Evolutionary conservation across 2,329 filamentous ascomycete species (phyloP).

Genomic region (Chaetomium globosum): DNA sequence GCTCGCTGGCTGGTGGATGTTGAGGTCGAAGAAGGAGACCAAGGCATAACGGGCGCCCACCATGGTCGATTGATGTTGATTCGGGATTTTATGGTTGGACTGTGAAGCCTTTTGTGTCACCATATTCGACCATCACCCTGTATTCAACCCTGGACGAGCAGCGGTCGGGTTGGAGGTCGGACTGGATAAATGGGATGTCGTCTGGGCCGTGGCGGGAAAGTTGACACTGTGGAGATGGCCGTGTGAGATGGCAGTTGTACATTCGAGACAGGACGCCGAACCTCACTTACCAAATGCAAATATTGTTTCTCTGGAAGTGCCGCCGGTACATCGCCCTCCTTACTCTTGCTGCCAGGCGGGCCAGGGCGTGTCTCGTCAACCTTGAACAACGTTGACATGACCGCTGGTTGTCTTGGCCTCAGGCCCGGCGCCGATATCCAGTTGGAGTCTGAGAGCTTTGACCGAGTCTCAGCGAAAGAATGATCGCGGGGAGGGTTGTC

Average conservation of each 20-base stretch:
- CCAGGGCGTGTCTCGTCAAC: not conserved
- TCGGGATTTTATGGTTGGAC: not conserved
- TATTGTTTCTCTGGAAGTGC: not conserved
- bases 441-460: too few relatives aligned
- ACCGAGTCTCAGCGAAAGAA: too few relatives aligned
- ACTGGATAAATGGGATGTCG: too few relatives aligned
- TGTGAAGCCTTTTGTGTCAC: not conserved
- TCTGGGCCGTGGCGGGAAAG: not conserved
- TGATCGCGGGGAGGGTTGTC: too few relatives aligned
- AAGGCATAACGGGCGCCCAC: not conserved
- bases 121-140: not conserved
- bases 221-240: not conserved
- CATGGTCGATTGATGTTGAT: too few relatives aligned
- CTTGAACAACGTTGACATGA: not conserved
- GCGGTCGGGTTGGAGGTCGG: too few relatives aligned
- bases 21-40: constrained; percentile 17
- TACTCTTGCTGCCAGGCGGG: too few relatives aligned
- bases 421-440: too few relatives aligned
- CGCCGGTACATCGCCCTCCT: not conserved
- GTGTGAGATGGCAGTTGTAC: not conserved
- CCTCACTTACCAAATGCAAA: not conserved
- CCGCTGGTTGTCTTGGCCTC: too few relatives aligned
- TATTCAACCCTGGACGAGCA: not conserved
- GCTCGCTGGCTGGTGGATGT: constrained; percentile 22
- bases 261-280: not conserved